phyloP scores from a whole-genome alignment of 2,329 filamentous ascomycete species.

The Diaporthe sp. region DNA sequence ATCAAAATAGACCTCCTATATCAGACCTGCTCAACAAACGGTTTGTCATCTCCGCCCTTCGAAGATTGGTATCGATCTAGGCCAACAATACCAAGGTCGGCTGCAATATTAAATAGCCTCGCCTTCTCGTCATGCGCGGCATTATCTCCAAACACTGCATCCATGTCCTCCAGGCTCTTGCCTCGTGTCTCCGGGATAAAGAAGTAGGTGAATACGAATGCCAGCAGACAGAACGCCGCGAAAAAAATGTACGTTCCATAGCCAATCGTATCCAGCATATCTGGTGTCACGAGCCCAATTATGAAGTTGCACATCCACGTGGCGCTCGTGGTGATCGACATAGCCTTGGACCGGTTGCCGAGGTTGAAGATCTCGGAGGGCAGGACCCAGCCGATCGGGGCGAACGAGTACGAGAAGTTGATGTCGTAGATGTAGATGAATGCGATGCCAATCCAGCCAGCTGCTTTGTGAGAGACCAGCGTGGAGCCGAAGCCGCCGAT shows the following conservation, averaged over 20 bases:
- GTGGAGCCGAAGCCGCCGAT: conserved; percentile 58
- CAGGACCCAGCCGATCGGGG: conserved; percentile 65
- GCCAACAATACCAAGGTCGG: conserved; percentile 19
- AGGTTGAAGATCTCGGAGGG: conserved; percentile 66
- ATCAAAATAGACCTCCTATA: not conserved
- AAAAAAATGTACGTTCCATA: conserved; percentile 65
- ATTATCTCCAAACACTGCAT: conserved; percentile 47
- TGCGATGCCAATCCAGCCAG: conserved; percentile 68
- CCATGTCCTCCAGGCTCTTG: conserved; percentile 61
- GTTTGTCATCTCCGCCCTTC: conserved; percentile 17
- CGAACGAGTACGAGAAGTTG: conserved; percentile 48
- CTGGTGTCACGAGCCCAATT: conserved; percentile 64
- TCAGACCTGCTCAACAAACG: not conserved
- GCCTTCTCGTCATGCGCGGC: conserved; percentile 42
- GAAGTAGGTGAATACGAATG: conserved; percentile 57
- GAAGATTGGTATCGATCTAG: not conserved
- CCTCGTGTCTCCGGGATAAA: conserved; percentile 64
- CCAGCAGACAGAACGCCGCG: conserved; percentile 60
- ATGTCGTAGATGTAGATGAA: conserved; percentile 67
- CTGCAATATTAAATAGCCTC: conserved; percentile 33
- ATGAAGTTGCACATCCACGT: conserved; percentile 70
- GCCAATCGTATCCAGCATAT: conserved; percentile 59
- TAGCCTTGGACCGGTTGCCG: conserved; percentile 63
- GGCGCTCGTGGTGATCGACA: conserved; percentile 64
- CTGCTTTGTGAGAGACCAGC: conserved; percentile 51